These are phyloP conservation scores for Sclerotinia nivalis DNA, from an alignment of 2,329 filamentous ascomycete genomes.

Conservation along the genomic window DNA sequence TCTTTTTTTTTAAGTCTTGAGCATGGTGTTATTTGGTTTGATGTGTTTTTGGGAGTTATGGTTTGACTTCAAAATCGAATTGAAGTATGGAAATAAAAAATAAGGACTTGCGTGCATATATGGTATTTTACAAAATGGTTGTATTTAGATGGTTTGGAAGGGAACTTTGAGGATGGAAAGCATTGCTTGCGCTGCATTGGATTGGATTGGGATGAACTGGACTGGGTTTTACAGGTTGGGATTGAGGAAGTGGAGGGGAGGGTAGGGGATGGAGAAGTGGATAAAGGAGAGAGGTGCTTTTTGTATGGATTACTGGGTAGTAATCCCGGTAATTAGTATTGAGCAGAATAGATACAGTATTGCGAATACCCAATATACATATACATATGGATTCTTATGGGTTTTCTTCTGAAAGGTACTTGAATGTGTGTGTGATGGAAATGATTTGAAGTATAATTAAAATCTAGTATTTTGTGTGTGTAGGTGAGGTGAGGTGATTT, in stretches of 20 bases:
- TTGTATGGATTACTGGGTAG: not conserved
- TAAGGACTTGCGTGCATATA: not conserved
- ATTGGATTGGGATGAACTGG: not conserved
- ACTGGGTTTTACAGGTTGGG: no score
- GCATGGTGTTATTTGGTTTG: not conserved
- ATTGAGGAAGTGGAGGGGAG: not conserved
- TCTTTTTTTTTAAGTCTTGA: not conserved
- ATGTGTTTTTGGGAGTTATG: not conserved
- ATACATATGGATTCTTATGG: no score
- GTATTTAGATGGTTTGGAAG: not conserved
- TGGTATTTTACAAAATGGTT: conserved; percentile 12
- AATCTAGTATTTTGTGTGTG: no score
- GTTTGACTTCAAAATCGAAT: not conserved
- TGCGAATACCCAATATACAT: not conserved
- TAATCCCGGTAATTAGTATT: not conserved
- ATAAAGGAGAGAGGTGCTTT: no score
- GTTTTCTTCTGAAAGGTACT: no score
- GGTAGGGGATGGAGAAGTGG: not conserved
- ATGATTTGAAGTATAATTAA: no score
- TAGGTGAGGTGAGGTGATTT: no score
- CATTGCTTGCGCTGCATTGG: not conserved
- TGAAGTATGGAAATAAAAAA: conserved; percentile 2
- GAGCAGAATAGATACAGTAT: not conserved
- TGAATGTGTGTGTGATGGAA: no score
- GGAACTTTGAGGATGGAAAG: not conserved